Conservation (phyloP, 345 rosid species). For the Dipteronia dyeriana region DNA sequence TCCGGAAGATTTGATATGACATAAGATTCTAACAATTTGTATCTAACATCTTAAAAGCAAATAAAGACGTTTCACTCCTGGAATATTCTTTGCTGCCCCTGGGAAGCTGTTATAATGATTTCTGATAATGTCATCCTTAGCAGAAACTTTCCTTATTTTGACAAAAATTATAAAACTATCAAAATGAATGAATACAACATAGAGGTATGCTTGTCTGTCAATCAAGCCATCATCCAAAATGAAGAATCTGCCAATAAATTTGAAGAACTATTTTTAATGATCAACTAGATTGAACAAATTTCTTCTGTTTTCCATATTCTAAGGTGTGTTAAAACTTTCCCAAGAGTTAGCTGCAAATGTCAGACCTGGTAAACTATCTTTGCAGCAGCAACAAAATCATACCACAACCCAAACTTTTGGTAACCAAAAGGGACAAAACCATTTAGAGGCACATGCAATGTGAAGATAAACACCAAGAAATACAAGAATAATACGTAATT, state of each 20-base stretch:
- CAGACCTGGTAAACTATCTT: neutral
- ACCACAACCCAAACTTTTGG: neutral
- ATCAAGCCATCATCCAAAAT: neutral
- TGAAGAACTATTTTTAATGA: neutral
- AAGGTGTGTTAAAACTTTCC: neutral
- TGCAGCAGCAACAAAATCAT: neutral
- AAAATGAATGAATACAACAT: conserved; percentile 1
- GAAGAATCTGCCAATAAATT: neutral
- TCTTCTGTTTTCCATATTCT: neutral
- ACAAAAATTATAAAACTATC: neutral
- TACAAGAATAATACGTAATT: too few relatives aligned
- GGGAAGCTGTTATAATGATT: neutral
- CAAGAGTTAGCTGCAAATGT: neutral
- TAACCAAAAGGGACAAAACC: too few relatives aligned
- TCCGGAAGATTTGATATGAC: neutral
- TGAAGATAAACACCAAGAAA: too few relatives aligned
- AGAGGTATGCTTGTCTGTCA: neutral
- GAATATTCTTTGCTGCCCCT: neutral
- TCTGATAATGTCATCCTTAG: neutral
- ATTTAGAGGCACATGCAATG: too few relatives aligned
- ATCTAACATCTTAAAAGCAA: neutral
- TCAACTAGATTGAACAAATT: neutral
- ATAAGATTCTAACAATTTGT: neutral
- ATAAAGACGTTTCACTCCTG: neutral
- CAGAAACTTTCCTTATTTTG: neutral